phyloP scores from a whole-genome alignment of 768 basidiomycete genomes.

The Chalciporus piperatus region DNA sequence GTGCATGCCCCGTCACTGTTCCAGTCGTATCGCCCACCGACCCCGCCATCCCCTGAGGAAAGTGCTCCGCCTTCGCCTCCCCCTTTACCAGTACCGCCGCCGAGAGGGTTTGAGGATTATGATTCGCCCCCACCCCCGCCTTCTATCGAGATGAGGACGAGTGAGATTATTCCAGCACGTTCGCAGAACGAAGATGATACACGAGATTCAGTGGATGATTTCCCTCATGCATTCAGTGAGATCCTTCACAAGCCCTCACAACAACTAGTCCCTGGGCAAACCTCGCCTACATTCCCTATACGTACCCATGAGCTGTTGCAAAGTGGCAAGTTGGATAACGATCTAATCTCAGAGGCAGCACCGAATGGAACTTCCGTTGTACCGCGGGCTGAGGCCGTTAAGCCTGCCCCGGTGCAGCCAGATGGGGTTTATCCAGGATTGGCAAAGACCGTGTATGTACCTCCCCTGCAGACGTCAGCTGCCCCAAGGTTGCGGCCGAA shows the following conservation, averaged over 20 bases:
- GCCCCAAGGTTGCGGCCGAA: conserved; percentile 20
- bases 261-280: background rate
- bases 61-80: conserved; percentile 26
- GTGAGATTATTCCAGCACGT: conserved; percentile 25
- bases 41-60: conserved; percentile 14
- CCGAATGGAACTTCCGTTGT: background rate
- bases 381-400: conserved; percentile 5
- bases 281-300: background rate
- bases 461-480: conserved; percentile 10
- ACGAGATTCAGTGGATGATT: background rate
- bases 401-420: conserved; percentile 1
- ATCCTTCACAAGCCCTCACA: conserved; percentile 23
- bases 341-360: background rate
- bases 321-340: conserved; percentile 3
- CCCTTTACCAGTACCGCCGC: conserved; percentile 29
- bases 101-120: conserved; percentile 21
- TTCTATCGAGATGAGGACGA: conserved; percentile 22
- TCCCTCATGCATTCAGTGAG: conserved; percentile 21
- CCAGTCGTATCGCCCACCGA: conserved; percentile 22
- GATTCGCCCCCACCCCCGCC: conserved; percentile 11
- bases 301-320: conserved; percentile 6
- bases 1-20: conserved; percentile 24
- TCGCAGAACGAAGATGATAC: conserved; percentile 8
- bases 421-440: conserved; percentile 15
- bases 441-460: conserved; percentile 2